Evolutionary conservation across 2,329 filamentous ascomycete species (phyloP), one percentile per base, ranked within the genome.

Genomic region (Hymenotorrendiella dingleyae): DNA sequence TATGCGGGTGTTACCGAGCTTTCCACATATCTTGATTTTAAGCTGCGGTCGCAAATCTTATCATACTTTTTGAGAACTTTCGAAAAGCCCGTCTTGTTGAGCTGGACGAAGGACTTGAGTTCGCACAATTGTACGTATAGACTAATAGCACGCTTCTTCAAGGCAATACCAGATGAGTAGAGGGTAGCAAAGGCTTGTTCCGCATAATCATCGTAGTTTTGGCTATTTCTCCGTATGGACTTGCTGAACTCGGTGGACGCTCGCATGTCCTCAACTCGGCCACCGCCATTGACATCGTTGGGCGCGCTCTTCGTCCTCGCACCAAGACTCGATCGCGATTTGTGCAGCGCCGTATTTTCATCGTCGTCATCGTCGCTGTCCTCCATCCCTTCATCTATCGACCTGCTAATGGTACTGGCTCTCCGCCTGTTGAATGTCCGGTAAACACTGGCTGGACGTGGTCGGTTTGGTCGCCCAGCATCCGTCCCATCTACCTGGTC

Each of bases 61-160:
- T 98, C 93, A 60, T 93, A 98, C 65, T 98, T 98, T 68, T 98
- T 98, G 54, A 97, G 69, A 1, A 94, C 90, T 67, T 98, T 98
- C 58, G 83, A 80, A 67, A 98, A 98, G 10, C 93, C 93, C 0
- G 93, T 98, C 66, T 86, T 85, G 72, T 98, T 98, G 49, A 98
- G 78, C 67, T 97, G 91, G 42, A 90, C 82, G 60, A 90, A 98
- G 2, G 91, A 97, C 62, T 95, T 94, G 57, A 98, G 78, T 64
- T 96, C 93, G 67, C 91, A 96, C 14, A 97, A 71, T 52, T 87
- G 85, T 34, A 98, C 93, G 61, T 96, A 98, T 47, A 90, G 72
- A 60, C 81, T 81, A 53, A 94, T 80, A 42, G 88, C 84, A 42
- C 90, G 81, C 69, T 95, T 96, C 73, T 97, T 97, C 50, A 98